A percentile compares a stretch with the other conserved stretches of the same genome.
phyloP scores from a whole-genome alignment of 2,329 filamentous ascomycete genomes.

The Macrophomina phaseolina region DNA sequence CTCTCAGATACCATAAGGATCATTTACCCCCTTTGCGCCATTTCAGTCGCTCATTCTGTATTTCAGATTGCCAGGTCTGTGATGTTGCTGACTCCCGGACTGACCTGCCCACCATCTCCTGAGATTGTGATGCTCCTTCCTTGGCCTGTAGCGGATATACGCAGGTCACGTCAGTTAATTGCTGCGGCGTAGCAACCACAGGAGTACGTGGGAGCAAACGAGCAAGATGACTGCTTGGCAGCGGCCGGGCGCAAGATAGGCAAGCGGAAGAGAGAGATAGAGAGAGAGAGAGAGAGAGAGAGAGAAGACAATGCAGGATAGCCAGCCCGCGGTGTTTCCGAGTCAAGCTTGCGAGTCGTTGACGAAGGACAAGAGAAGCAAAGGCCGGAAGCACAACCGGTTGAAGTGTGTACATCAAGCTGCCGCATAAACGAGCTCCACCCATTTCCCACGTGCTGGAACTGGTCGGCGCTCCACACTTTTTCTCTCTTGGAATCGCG shows the following conservation, averaged over 20 bases:
- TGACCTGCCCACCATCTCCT: too few species aligned
- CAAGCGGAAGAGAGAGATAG: not conserved
- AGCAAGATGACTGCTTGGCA: not conserved
- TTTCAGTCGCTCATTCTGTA: not conserved
- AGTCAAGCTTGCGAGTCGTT: not conserved
- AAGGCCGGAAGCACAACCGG: not conserved
- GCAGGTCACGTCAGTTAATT: not conserved
- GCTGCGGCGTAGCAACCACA: not conserved
- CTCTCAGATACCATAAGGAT: slow-evolving; percentile 8
- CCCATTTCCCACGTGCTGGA: slow-evolving; percentile 19
- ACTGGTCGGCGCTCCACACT: not conserved
- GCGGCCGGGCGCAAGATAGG: not conserved
- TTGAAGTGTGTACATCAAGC: not conserved
- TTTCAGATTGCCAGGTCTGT: slow-evolving; percentile 3
- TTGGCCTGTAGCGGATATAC: not conserved
- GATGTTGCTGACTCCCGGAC: not conserved
- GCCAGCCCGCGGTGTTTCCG: not conserved
- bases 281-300: not conserved
- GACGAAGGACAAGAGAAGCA: not conserved
- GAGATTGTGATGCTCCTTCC: slow-evolving; percentile 15
- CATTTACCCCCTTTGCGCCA: not conserved
- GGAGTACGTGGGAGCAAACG: not conserved
- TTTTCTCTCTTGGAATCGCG: not conserved
- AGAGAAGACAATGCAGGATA: not conserved
- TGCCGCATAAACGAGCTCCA: slow-evolving; percentile 13